Evolutionary conservation across 371 early-diverging fungal species (phyloP), one percentile per base, ranked within the genome.

Genomic region (Mucor indicus): DNA sequence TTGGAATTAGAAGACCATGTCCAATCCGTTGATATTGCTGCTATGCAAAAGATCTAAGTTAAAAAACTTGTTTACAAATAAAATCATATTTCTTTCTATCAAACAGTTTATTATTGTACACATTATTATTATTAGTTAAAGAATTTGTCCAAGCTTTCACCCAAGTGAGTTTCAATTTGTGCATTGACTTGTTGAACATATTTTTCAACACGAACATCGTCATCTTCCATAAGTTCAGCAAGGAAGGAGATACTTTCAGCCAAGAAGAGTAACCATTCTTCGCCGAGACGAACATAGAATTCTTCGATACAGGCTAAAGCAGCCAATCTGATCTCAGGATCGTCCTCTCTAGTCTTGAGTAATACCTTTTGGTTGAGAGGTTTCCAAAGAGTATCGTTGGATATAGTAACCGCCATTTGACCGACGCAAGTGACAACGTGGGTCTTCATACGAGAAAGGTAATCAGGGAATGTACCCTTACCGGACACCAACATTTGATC

Each of bases 181-280:
- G 84, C 78, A 66, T 89, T 86, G 38, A 93, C 83, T 57, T 91
- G 87, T 49, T 90, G 87, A 12, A 91, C 89, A 21, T 80, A 69
- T 37, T 77, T 76, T 61, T 94, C 92, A 3, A 96, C 92, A 47
- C 85, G 78, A 47, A 80, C 63, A 58, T 83, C 83, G 44, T 87
- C 85, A 48, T 68, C 87, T 65, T 98, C 98, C 89, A 95, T 85
- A 15, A 95, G 72, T 72, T 98, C 98, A 3, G 95, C 94, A 61
- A 98, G 62, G 74, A 87, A 90, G 2, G 98, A 95, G 46, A 96
- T 90, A 36, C 95, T 95, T 69, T 96, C 96, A 9, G 97, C 95
- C 69, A 98, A 75, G 55, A 91, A 77, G 25, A 89, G 76, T 33
- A 95, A 72, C 80, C 92, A 92, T 64, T 92, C 92, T 60, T 98